phyloP scores from a whole-genome alignment of 345 rosid genomes.

The Hypericum androsaemum region DNA sequence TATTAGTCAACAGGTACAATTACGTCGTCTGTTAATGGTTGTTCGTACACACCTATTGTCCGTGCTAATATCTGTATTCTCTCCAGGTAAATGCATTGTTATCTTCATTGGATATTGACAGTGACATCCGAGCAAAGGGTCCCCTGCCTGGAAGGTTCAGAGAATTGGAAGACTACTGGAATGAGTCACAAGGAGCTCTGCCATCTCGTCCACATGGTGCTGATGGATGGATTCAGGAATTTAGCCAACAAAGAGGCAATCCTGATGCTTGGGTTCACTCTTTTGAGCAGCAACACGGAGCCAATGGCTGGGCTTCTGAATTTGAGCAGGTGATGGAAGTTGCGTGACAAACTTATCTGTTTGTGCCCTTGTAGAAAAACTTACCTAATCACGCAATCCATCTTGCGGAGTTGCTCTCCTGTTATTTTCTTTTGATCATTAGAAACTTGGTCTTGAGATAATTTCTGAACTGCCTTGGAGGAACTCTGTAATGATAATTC shows the following conservation, averaged over 20 bases:
- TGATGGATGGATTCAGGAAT: constrained; percentile 77
- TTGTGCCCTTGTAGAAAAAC: no score
- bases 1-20: constrained; percentile 72
- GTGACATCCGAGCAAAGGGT: constrained; percentile 54
- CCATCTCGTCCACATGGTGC: constrained; percentile 50
- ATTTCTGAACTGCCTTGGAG: no score
- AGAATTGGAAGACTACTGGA: constrained; percentile 94
- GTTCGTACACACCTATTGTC: constrained; percentile 6
- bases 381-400: no score
- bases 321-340: constrained; percentile 68
- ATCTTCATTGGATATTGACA: constrained; percentile 85
- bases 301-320: constrained; percentile 92
- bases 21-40: constrained; percentile 4
- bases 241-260: constrained; percentile 51
- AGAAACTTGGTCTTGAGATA: no score
- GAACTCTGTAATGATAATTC: no score
- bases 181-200: constrained; percentile 77
- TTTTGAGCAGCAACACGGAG: constrained; percentile 88
- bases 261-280: constrained; percentile 80
- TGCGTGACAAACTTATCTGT: no score
- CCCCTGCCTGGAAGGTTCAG: constrained; percentile 64
- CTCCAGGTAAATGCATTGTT: constrained; percentile 76
- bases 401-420: no score
- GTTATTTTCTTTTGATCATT: no score
- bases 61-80: not conserved